Base-by-base conservation (phyloP, 345 rosid species). In the Euphorbia lathyris region DNA sequence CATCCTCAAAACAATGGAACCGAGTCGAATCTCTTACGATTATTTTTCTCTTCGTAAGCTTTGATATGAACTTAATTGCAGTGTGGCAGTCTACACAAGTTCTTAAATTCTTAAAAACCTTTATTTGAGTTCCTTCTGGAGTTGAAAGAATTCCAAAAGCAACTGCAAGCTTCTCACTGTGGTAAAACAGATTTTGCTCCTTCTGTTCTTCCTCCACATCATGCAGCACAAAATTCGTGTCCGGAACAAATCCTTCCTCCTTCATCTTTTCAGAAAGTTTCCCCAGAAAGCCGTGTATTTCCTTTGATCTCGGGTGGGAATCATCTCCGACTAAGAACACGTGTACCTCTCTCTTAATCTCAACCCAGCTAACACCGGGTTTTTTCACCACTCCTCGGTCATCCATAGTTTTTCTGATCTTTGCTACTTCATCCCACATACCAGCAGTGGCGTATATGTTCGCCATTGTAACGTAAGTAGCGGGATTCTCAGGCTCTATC, bases 171-270 rank as follows among this genome's bases (percentile, higher is more conserved):
- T 90, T 93, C 87, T 93, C 98, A 30, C 98, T 84, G 81, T 93
- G 97, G 74, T 85, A 86, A 40, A 83, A 84, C 19, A 91, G 94
- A 65, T 85, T 87, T 66, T 93, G 86, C 85, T 87, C 97, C 75
- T 87, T 91, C 79, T 89, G 97, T 75, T 93, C 97, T 68, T 91
- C 96, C 80, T 89, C 97, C 58, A 93, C 92, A 40, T 93, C 97
- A 71, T 91, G 98, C 69, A 93, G 66, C 47, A 89, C 98, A 71
- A 86, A 83, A 65, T 81, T 73, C 8, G 90, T 91, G 60, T 85
- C 88, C 0, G 97, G 96, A 74, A 90, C 82, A 72, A 89, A 90
- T 26, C 96, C 98, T 81, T 83, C 96, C 81, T 84, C 90, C 78
- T 84, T 93, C 94, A 93, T 89, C 66, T 75, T 83, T 70, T 70